Evolutionary conservation across 2,329 filamentous ascomycete species (phyloP), one percentile per base, ranked within the genome.

Genomic region (Myriangium duriaei): DNA sequence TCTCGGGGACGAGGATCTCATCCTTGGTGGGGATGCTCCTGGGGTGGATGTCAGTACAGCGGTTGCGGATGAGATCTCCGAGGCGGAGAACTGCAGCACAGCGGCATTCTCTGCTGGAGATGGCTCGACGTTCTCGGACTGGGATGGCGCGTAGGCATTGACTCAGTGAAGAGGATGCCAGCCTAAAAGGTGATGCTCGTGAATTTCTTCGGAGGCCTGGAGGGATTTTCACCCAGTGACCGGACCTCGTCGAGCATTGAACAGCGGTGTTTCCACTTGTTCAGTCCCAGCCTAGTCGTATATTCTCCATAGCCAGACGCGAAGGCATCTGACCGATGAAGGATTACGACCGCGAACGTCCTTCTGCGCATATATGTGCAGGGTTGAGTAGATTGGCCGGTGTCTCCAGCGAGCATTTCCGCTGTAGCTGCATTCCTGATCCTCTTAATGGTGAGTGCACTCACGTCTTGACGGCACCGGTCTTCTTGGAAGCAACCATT

Each of bases 1-100:
- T 98, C 84, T 98, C 91, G 56, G 91, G 91, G 63, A 96, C 85
- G 65, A 96, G 75, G 65, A 98, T 79, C 67, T 96, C 82, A 67
- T 95, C 84, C 68, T 87, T 71, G 67, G 86, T 93, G 54, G 91
- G 85, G 61, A 94, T 83, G 69, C 78, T 79, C 71, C 86, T 94
- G 62, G 60, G 62, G 50, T 34, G 42, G 44, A 62, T 57, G 64
- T 76, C 64, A 84, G 79, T 81, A 84, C 77, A 83, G 78, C 76
- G 73, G 74, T 71, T 71, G 75, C 74, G 78, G n/a, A 71, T 69
- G 72, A 69, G 60, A 64, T 55, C 76, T 81, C 81, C 81, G 80
- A 76, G 77, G 77, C 77, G 72, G 76, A 86, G 84, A 92, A 92
- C 68, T 93, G 85, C 81, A 79, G 81, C 81, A 73, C 69, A 79